A percentile compares a stretch with the other conserved stretches of the same genome.
Conservation (phyloP, 306 rosid species). For the Clitoria ternatea region DNA sequence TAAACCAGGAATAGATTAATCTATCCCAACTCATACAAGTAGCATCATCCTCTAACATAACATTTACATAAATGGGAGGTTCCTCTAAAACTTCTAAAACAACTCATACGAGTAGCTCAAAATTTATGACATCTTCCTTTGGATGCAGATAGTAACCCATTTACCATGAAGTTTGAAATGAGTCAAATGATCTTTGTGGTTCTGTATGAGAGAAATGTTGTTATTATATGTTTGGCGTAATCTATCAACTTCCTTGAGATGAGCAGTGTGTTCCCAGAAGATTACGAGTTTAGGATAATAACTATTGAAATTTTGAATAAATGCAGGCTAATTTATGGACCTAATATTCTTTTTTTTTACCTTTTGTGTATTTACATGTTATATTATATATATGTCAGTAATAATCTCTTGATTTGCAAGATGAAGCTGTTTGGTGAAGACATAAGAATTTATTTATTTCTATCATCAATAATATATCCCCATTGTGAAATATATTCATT, state of each 20-base stretch:
- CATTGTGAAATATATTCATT: neutral
- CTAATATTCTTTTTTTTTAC: neutral
- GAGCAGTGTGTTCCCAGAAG: neutral
- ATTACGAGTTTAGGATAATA: neutral
- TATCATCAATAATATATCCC: neutral
- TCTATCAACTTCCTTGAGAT: slow-evolving; percentile 5
- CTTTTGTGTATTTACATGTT: neutral
- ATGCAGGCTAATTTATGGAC: neutral
- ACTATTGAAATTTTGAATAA: neutral
- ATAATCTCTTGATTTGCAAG: neutral
- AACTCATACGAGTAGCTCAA: too few relatives aligned
- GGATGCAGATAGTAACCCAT: neutral
- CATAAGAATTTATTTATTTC: neutral
- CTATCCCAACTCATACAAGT: too few relatives aligned
- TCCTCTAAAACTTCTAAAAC: too few relatives aligned
- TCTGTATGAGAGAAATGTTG: slow-evolving; percentile 8
- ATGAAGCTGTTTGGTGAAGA: neutral
- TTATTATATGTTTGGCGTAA: neutral
- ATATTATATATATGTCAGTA: neutral
- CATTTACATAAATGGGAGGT: too few relatives aligned
- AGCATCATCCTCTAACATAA: too few relatives aligned
- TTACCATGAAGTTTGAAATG: slow-evolving; percentile 4
- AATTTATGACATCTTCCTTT: neutral
- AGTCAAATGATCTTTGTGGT: too few relatives aligned
- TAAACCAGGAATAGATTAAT: too few relatives aligned